Conservation (phyloP, 2,329 filamentous ascomycete species). For the Dissoconium aciculare region DNA sequence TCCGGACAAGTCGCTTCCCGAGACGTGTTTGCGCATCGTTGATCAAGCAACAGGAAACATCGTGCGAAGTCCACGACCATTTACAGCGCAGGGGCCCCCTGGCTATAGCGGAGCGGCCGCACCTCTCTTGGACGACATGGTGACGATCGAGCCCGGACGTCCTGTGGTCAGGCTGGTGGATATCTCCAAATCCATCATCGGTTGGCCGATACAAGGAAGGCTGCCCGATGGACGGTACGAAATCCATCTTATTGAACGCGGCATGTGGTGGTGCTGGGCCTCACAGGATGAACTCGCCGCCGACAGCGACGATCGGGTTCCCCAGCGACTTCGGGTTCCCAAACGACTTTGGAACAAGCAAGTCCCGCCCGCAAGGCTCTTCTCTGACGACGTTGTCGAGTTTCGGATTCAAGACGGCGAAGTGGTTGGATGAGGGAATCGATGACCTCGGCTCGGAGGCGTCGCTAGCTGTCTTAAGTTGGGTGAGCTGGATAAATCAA, state of each 20-base stretch:
- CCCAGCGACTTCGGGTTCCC: not conserved
- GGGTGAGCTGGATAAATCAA: no score
- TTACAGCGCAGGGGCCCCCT: not conserved
- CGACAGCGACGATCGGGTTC: not conserved
- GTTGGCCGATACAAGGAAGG: slow-evolving; percentile 1
- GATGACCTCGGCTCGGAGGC: no score
- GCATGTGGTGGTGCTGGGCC: slow-evolving; percentile 7
- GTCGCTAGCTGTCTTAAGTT: no score
- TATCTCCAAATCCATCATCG: not conserved
- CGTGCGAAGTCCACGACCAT: slow-evolving; percentile 1
- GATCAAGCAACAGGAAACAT: slow-evolving; percentile 4
- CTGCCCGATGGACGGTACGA: slow-evolving; percentile 4
- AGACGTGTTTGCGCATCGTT: slow-evolving; percentile 7
- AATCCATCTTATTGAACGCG: slow-evolving; percentile 1
- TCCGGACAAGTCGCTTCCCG: no score
- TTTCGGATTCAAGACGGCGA: not conserved
- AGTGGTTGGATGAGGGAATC: not conserved
- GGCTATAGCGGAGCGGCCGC: no score
- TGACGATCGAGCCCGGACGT: slow-evolving; percentile 4
- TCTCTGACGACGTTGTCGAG: not conserved
- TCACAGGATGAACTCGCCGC: not conserved
- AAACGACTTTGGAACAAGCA: not conserved
- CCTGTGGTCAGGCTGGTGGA: not conserved
- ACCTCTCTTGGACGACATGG: slow-evolving; percentile 2
- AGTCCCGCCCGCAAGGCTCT: not conserved